phyloP scores from a whole-genome alignment of 192 early-diverging fungal species.

The Gamsiella multidivaricata region DNA sequence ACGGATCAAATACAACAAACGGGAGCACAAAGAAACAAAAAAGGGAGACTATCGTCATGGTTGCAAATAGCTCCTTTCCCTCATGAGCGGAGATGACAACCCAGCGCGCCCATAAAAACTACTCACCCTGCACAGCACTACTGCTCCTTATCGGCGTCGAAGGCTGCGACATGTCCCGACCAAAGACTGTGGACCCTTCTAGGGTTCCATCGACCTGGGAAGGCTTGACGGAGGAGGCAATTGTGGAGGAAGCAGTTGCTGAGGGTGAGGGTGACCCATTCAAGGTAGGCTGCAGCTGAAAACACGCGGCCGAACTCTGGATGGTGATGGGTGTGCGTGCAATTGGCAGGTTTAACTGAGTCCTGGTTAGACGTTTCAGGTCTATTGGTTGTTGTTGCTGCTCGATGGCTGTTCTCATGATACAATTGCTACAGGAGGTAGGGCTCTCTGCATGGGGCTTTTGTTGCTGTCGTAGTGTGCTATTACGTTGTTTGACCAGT shows the following conservation, averaged over 20 bases:
- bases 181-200: not conserved
- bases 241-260: not conserved
- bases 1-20: not conserved
- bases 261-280: not conserved
- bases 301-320: constrained; percentile 7
- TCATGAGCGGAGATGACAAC: not conserved
- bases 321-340: constrained; percentile 21
- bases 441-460: no score
- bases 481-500: no score
- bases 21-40: not conserved
- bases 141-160: not conserved
- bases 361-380: constrained; percentile 10
- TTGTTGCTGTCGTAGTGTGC: no score
- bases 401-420: constrained; percentile 1
- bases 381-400: not conserved
- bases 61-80: not conserved
- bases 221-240: not conserved
- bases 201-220: not conserved
- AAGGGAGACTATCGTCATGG: not conserved
- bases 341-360: constrained; percentile 31
- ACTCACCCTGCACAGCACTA: not conserved
- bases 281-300: not conserved
- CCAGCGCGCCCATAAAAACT: no score
- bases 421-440: no score
- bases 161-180: not conserved